Base-by-base conservation (phyloP, 2,329 filamentous ascomycete species). In the Phoma sp. region DNA sequence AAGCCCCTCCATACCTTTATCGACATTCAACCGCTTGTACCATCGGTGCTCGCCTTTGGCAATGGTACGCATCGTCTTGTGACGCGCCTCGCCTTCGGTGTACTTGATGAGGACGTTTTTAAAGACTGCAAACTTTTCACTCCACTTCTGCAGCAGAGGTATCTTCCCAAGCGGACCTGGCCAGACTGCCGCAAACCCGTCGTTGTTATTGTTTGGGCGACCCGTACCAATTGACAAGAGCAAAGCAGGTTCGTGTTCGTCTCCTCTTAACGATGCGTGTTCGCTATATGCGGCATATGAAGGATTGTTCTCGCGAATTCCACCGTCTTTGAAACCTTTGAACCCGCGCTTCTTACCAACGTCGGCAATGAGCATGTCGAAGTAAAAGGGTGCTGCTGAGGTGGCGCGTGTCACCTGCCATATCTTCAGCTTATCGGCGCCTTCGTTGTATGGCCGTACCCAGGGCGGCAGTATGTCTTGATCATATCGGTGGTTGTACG, bases 391-490 rank as follows among this genome's bases (percentile, higher is more conserved):
- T 0, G 81, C 81, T 2, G 82, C 82, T 1, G 78, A 80, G 0
- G 81, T 83, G 2, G 81, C 82, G 7, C 81, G 67, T 0, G 79
- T 81, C 1, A 82, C 81, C 64, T 82, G 68, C 76, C 80, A 84
- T 33, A 84, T 82, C 1, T 76, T 73, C 14, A 81, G 66, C 34
- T 70, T 67, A 51, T 81, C 78, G 5, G 76, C 75, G 7, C 77
- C 78, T 63, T 78, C 74, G 57, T 82, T 82, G 69, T 81, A 81
- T 1, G 72, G 69, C 3, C 75, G 78, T 5, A 80, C 75, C 77
- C 78, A 81, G 1, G 76, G 74, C 0, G 76, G 77, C 3, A 76
- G 71, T 0, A 76, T 72, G 0, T 74, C 65, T 7, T 71, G 62
- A 17, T 68, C 60, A 60, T 81, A 82, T 53, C 70, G 75, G 59